Base-by-base conservation (phyloP, 2,329 filamentous ascomycete genomes). In the Aspergillus texensis region DNA sequence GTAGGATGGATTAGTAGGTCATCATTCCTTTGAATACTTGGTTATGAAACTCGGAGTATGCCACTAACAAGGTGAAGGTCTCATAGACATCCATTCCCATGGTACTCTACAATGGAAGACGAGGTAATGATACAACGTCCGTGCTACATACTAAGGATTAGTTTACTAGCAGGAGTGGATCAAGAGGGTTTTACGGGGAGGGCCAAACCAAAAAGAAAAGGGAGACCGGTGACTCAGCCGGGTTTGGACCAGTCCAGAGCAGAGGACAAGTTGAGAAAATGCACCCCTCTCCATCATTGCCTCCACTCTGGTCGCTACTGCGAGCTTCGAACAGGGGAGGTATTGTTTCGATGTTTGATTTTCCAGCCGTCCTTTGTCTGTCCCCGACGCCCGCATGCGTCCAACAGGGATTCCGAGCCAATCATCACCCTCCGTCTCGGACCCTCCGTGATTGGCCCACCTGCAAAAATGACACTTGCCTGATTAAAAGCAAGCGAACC, bases 321-420 rank as follows among this genome's bases (percentile, higher is more conserved):
- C 16, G 19, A 41, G 39, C 43, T 46, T 46, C n/a, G 36, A 52
- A 45, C 24, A 60, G 39, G 54, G 54, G 45, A 58, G 62, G 60
- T 63, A 63, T 63, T 60, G 58, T 58, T 56, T 58, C 50, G 53
- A 61, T 58, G 39, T 57, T 65, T 58, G 54, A 70, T 70, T 69
- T 73, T 67, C 67, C 45, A 48, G 67, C 69, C 64, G 74, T 72
- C 63, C 74, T 77, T 78, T 77, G 72, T 76, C 71, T 69, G 60
- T 57, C 61, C 58, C 61, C 68, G 48, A 43, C 54, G 59, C 56
- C 58, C 67, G 69, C 70, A 75, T 68, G 71, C 75, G 68, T 68
- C 70, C 36, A 30, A 53, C 56, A 64, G 62, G 56, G 61, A 21
- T 45, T 14, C 57, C 56, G 45, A 26, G 32, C 61, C 61, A 63